Evolutionary conservation across 352 stramenopile species (phyloP).

Genomic region (Globisporangium viniferum): DNA sequence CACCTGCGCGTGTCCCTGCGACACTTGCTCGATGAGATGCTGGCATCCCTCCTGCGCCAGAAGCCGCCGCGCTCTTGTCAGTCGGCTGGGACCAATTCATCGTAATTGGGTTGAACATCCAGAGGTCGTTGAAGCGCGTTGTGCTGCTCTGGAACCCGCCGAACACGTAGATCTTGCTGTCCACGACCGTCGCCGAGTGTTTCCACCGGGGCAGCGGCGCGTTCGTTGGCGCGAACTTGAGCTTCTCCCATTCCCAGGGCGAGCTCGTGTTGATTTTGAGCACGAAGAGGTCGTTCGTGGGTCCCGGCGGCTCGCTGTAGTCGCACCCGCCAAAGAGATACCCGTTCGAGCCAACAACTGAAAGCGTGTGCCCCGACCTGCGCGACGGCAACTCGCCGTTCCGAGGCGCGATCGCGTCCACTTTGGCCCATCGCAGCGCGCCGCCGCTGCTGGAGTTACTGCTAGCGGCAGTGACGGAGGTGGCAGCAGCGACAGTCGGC

Average conservation of each 20-base stretch:
- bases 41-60: conserved; percentile 41
- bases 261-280: conserved; percentile 81
- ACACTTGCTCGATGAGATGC: conserved; percentile 18
- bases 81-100: conserved; percentile 88
- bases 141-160: conserved; percentile 91
- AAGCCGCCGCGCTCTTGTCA: conserved; percentile 54
- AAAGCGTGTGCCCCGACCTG: conserved; percentile 93
- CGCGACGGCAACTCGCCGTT: conserved; percentile 86
- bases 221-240: conserved; percentile 32
- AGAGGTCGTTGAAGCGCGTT: conserved; percentile 94
- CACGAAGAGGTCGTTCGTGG: conserved; percentile 93
- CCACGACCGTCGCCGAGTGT: conserved; percentile 88
- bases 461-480: background rate
- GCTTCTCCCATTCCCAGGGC: conserved; percentile 71
- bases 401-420: conserved; percentile 48
- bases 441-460: conserved; percentile 12
- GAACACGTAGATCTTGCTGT: conserved; percentile 92
- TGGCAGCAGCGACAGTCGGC: background rate
- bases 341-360: conserved; percentile 81
- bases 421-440: conserved; percentile 50
- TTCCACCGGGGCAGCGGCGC: conserved; percentile 78
- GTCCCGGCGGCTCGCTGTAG: conserved; percentile 82
- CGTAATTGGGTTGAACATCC: conserved; percentile 93
- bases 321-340: conserved; percentile 95
- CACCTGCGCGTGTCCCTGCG: conserved; percentile 14